Conservation (phyloP, 1,284 basidiomycete genomes). For the Neotropicomus parvogracilis region DNA sequence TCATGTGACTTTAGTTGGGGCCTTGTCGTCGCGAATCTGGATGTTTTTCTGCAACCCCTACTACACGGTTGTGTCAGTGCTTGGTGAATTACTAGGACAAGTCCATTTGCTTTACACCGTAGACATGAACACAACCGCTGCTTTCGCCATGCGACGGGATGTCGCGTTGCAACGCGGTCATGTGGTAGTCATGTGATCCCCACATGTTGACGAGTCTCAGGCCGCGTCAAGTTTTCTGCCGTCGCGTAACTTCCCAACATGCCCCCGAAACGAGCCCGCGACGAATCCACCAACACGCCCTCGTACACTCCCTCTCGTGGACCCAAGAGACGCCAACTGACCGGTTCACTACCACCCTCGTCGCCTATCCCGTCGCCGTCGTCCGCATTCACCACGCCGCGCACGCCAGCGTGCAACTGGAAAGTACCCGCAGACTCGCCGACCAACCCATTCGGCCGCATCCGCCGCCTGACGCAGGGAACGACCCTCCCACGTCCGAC, state of each 20-base stretch:
- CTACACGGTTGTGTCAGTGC: too few species aligned
- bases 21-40: too few species aligned
- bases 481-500: slow-evolving; percentile 46
- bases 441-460: slow-evolving; percentile 52
- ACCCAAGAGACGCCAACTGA: slow-evolving; percentile 30
- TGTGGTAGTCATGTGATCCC: slow-evolving; percentile 23
- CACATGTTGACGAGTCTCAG: slow-evolving; percentile 10
- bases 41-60: too few species aligned
- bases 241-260: too few species aligned
- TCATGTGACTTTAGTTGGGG: too few species aligned
- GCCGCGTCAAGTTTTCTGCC: not conserved
- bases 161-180: slow-evolving; percentile 19
- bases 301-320: slow-evolving; percentile 28
- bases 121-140: too few species aligned
- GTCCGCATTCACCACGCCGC: slow-evolving; percentile 25
- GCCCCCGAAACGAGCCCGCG: slow-evolving; percentile 27
- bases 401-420: slow-evolving; percentile 28
- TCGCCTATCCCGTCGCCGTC: slow-evolving; percentile 28
- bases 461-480: slow-evolving; percentile 33
- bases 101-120: too few species aligned
- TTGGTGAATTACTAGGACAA: too few species aligned
- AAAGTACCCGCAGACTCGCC: slow-evolving; percentile 48
- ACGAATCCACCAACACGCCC: slow-evolving; percentile 15
- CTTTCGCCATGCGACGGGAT: too few species aligned
- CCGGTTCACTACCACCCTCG: slow-evolving; percentile 27